Evolutionary conservation across 768 basidiomycete genomes (phyloP).

Genomic region (Tricholoma hemisulphureum): DNA sequence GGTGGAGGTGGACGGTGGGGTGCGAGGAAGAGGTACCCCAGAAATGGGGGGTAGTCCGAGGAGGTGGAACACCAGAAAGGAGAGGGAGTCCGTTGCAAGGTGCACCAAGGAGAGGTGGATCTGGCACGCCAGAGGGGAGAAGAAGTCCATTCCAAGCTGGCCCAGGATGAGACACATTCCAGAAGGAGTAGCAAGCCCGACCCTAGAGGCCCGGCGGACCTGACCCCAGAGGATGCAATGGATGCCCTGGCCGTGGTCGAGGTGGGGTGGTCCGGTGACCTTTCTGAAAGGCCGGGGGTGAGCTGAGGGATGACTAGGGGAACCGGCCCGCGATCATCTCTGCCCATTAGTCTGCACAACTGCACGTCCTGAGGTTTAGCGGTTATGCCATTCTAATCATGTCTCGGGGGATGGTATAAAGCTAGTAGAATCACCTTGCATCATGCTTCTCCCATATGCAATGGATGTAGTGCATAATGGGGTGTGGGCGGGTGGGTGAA

Average conservation of each 20-base stretch:
- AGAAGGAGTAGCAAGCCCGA: constrained; percentile 25
- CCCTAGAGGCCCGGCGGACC: constrained; percentile 20
- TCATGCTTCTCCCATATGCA: too few relatives aligned
- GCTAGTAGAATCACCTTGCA: too few relatives aligned
- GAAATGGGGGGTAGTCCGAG: not conserved
- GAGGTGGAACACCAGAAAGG: not conserved
- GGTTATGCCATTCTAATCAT: too few relatives aligned
- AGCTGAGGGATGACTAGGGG: too few relatives aligned
- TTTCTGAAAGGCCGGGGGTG: constrained; percentile 38
- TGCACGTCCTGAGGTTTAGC: too few relatives aligned
- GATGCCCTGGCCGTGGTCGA: constrained; percentile 22
- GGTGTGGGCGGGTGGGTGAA: too few relatives aligned
- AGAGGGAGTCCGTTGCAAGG: too few relatives aligned
- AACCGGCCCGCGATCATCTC: too few relatives aligned
- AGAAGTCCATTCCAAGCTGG: constrained; percentile 16
- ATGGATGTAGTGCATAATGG: too few relatives aligned
- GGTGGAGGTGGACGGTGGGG: too few relatives aligned
- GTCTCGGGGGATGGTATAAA: too few relatives aligned
- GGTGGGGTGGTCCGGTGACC: constrained; percentile 32
- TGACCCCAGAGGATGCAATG: constrained; percentile 20
- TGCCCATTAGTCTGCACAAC: too few relatives aligned
- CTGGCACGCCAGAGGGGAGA: not conserved
- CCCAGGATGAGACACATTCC: constrained; percentile 19
- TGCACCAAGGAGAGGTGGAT: not conserved
- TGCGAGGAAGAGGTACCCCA: not conserved